Evolutionary conservation across 1,139 yeast genomes (phyloP).

Genomic region (Trichomonascaceae sp.): DNA sequence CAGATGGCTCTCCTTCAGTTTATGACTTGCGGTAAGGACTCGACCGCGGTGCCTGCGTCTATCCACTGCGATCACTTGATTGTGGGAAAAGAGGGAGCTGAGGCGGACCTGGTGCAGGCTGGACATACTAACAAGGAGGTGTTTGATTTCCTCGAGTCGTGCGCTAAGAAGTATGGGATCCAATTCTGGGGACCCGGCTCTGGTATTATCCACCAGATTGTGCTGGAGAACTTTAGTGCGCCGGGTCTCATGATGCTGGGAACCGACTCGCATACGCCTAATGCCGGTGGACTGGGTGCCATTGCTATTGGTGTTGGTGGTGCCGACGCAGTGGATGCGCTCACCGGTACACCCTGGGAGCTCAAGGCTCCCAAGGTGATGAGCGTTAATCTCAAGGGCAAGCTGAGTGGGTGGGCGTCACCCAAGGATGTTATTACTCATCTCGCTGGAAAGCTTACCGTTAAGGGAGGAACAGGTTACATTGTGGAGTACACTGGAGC

Average conservation of each 20-base stretch:
- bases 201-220: constrained; percentile 96
- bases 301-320: constrained; percentile 98
- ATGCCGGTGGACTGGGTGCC: constrained; percentile 96
- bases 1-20: constrained; percentile 95
- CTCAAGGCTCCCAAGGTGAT: constrained; percentile 87
- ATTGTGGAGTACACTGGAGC: constrained; percentile 93
- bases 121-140: constrained; percentile 84
- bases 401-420: constrained; percentile 80
- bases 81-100: constrained; percentile 90
- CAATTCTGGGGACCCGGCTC: constrained; percentile 99
- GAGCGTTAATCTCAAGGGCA: constrained; percentile 86
- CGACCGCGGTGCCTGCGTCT: constrained; percentile 85
- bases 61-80: constrained; percentile 96
- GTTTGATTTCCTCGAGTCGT: constrained; percentile 78
- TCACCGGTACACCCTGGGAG: constrained; percentile 99
- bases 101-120: constrained; percentile 57
- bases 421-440: constrained; percentile 92
- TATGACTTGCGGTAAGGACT: constrained; percentile 85
- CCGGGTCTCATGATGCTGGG: constrained; percentile 96
- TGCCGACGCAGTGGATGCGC: constrained; percentile 96
- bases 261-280: constrained; percentile 95
- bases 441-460: constrained; percentile 82
- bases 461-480: constrained; percentile 94
- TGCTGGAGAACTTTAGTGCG: constrained; percentile 83
- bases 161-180: constrained; percentile 87